Conservation (phyloP, 2,329 filamentous ascomycete genomes). For the Hymenoscyphus occultus region DNA sequence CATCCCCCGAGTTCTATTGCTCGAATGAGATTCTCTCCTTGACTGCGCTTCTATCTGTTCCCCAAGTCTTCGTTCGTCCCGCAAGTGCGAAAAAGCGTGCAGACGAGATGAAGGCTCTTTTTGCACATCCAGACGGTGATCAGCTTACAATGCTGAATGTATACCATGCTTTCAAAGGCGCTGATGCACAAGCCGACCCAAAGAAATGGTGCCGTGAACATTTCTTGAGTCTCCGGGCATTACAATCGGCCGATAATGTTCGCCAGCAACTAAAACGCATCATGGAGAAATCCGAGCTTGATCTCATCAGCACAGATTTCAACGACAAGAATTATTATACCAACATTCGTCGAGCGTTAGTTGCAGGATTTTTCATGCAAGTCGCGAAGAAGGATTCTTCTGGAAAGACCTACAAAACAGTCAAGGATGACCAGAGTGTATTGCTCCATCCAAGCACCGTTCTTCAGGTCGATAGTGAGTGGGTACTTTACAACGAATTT, state of each 20-base stretch:
- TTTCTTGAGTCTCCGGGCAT: constrained; percentile 83
- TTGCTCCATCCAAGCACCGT: constrained; percentile 92
- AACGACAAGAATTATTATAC: constrained; percentile 97
- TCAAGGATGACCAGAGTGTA: constrained; percentile 95
- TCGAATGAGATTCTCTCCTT: constrained; percentile 97
- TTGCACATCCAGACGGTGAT: constrained; percentile 89
- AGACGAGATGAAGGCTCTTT: constrained; percentile 95
- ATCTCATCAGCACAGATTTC: constrained; percentile 84
- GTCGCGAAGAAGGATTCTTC: constrained; percentile 89
- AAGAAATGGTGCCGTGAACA: constrained; percentile 97
- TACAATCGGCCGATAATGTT: constrained; percentile 92
- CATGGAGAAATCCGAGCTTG: constrained; percentile 88
- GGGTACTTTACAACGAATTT: constrained; percentile 98
- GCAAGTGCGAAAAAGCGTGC: constrained; percentile 82
- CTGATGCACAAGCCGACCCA: constrained; percentile 65
- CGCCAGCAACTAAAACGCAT: constrained; percentile 88
- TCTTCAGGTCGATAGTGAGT: constrained; percentile 83
- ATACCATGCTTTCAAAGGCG: constrained; percentile 92
- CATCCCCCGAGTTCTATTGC: constrained; percentile 96
- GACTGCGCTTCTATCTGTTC: constrained; percentile 88
- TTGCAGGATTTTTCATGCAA: constrained; percentile 99
- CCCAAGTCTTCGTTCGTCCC: constrained; percentile 88
- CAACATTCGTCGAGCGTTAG: constrained; percentile 89
- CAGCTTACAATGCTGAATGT: constrained; percentile 96
- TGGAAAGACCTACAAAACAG: constrained; percentile 88